Conservation (phyloP, 2,329 filamentous ascomycete species). For the Grosmannia penicillata region DNA sequence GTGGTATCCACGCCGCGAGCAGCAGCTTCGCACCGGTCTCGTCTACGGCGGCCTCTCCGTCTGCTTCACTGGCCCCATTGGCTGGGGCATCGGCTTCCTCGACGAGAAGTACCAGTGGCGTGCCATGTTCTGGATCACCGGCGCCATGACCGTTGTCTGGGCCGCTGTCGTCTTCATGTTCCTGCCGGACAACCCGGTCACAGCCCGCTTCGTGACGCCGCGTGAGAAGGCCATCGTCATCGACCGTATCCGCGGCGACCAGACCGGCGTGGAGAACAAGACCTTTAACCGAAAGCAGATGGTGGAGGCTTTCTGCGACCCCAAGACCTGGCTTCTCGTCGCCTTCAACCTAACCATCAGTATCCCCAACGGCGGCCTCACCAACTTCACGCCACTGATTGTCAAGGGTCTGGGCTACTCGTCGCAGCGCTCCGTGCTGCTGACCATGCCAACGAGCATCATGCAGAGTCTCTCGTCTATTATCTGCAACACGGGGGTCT, state of each 20-base stretch:
- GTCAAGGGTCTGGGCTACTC: slow-evolving; percentile 32
- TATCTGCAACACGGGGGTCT: slow-evolving; percentile 1
- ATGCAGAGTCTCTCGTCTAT: not conserved
- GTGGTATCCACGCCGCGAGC: slow-evolving; percentile 16
- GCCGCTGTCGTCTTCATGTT: slow-evolving; percentile 24
- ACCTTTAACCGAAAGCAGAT: slow-evolving; percentile 38
- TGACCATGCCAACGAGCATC: slow-evolving; percentile 28
- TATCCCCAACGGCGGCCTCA: slow-evolving; percentile 39
- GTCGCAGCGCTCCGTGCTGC: slow-evolving; percentile 29
- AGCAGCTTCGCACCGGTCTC: slow-evolving; percentile 14
- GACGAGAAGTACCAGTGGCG: slow-evolving; percentile 18
- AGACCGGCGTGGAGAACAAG: slow-evolving; percentile 40
- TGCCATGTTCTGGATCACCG: slow-evolving; percentile 35
- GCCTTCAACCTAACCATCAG: slow-evolving; percentile 36
- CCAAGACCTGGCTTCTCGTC: slow-evolving; percentile 43
- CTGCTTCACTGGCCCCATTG: slow-evolving; percentile 1
- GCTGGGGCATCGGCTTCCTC: slow-evolving; percentile 1
- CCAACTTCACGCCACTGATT: slow-evolving; percentile 38
- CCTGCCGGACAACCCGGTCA: slow-evolving; percentile 34
- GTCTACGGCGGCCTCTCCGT: not conserved
- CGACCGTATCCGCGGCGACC: slow-evolving; percentile 39
- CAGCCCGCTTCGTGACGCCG: slow-evolving; percentile 23
- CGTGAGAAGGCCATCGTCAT: slow-evolving; percentile 28
- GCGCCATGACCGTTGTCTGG: slow-evolving; percentile 27
- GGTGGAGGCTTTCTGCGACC: slow-evolving; percentile 33